Conservation (phyloP, 139 green algal genomes). For the Eudorina sp. region DNA sequence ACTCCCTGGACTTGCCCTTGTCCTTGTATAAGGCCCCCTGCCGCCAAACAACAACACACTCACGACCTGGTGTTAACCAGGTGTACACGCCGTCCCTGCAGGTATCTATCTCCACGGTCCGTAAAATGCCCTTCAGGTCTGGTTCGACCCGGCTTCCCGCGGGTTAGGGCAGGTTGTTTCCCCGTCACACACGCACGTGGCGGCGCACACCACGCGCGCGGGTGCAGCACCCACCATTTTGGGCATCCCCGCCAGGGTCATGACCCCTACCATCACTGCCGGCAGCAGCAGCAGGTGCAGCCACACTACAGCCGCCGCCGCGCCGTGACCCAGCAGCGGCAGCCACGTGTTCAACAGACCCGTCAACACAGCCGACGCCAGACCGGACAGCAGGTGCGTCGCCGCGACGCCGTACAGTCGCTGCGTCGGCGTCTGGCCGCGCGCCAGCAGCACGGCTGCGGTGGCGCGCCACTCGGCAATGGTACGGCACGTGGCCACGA, state of each 20-base stretch:
- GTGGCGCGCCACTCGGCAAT: constrained; percentile 33
- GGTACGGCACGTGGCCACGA: constrained; percentile 40
- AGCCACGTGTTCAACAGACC: constrained; percentile 44
- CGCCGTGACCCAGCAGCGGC: constrained; percentile 33
- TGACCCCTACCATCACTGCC: constrained; percentile 10
- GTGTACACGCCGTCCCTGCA: too few species aligned
- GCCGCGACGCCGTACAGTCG: background rate
- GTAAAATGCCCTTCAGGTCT: too few species aligned
- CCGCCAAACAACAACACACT: too few species aligned
- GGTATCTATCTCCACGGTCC: too few species aligned
- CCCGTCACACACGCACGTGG: too few species aligned
- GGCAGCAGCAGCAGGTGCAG: constrained; percentile 51
- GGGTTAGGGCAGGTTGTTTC: too few species aligned
- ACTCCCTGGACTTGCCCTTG: too few species aligned
- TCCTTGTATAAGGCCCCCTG: too few species aligned
- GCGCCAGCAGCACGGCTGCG: background rate
- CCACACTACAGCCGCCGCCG: constrained; percentile 36
- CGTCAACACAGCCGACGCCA: constrained; percentile 8
- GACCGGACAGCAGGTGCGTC: background rate
- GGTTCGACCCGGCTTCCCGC: too few species aligned
- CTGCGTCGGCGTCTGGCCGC: background rate
- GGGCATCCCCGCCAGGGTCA: constrained; percentile 8
- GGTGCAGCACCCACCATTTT: background rate
- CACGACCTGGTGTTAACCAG: too few species aligned
- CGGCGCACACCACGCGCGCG: too few species aligned